Percentiles rank a stretch among this genome's conserved stretches.
phyloP scores from a whole-genome alignment of 768 basidiomycete species.

The Sporobolomyces phaffii region DNA sequence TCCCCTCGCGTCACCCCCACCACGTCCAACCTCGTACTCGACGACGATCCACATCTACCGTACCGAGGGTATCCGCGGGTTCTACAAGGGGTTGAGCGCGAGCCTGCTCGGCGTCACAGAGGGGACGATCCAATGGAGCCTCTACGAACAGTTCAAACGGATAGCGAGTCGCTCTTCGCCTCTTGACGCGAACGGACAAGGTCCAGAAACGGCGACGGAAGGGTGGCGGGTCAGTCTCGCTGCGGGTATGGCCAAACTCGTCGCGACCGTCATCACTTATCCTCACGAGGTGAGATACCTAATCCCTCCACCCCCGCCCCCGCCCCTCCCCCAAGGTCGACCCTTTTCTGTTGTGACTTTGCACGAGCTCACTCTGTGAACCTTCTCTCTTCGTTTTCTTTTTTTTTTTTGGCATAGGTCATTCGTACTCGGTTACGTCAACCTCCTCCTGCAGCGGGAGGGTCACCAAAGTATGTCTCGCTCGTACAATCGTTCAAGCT shows the following conservation, averaged over 20 bases:
- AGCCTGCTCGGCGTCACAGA: constrained; percentile 94
- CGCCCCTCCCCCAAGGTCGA: too few relatives aligned
- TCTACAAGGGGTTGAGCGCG: constrained; percentile 92
- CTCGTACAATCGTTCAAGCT: constrained; percentile 75
- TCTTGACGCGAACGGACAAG: constrained; percentile 45
- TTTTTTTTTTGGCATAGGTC: constrained; percentile 53
- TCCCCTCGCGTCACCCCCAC: constrained; percentile 11
- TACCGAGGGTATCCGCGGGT: constrained; percentile 75
- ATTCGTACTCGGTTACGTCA: constrained; percentile 87
- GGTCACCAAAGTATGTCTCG: constrained; percentile 65
- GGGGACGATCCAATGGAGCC: constrained; percentile 91
- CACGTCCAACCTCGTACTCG: constrained; percentile 33
- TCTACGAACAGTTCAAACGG: constrained; percentile 86
- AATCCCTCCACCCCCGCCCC: too few relatives aligned
- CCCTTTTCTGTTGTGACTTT: too few relatives aligned
- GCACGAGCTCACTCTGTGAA: too few relatives aligned
- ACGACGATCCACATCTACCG: constrained; percentile 65
- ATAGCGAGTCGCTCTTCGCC: too few relatives aligned
- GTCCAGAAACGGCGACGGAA: constrained; percentile 45
- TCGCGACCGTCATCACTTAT: constrained; percentile 92
- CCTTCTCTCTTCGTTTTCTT: not conserved
- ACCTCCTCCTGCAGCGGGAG: constrained; percentile 65
- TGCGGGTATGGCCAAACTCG: constrained; percentile 85
- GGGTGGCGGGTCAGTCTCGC: constrained; percentile 81
- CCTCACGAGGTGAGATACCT: constrained; percentile 76